Base-by-base conservation (phyloP, 1,139 yeast genomes). In the Yamadazyma membranifaciens region DNA sequence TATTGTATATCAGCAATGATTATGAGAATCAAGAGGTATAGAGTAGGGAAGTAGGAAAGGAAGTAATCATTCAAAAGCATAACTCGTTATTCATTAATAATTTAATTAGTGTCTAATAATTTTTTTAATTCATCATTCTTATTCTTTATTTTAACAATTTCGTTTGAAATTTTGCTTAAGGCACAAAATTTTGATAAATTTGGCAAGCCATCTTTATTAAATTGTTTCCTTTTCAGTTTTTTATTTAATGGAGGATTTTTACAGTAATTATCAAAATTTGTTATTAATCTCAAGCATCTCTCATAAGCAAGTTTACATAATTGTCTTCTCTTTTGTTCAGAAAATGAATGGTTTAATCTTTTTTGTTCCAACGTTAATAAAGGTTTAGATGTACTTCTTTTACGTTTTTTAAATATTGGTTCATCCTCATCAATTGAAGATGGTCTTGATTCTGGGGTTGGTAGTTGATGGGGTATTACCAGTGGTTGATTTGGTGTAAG, bases 281-380 rank as follows among this genome's bases (percentile, higher is more conserved):
- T 67, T 30, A 72, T 65, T 36, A 70, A 57, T 32, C 69, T 57
- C 37, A 72, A 59, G 50, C 78, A 71, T 43, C 78, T 55, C 40
- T 80, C 82, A 55, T 80, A 80, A 1, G 86, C 81, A 28, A 67
- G 63, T 59, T 85, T 86, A 56, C 91, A 87, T 50, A 76, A 62
- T 47, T 80, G 82, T 35, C 96, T 71, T 42, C 96, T 73, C 52
- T 79, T 78, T 60, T 87, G 88, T 59, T 87, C 96, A 39, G 87
- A 80, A 37, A 78, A 70, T 6, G 86, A 80, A 58, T 87, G 96
- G 54, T 84, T 83, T 41, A 72, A 58, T 41, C 92, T 71, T 54
- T 83, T 84, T 56, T 86, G 88, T 51, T 82, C 84, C 39, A 78
- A 74, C 0, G 84, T 61, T 20, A 85, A 67, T 11, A 69, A 57